A percentile compares a stretch with the other conserved stretches of the same genome.
Conservation (phyloP, 2,329 filamentous ascomycete species). For the Microthyrium microscopicum region DNA sequence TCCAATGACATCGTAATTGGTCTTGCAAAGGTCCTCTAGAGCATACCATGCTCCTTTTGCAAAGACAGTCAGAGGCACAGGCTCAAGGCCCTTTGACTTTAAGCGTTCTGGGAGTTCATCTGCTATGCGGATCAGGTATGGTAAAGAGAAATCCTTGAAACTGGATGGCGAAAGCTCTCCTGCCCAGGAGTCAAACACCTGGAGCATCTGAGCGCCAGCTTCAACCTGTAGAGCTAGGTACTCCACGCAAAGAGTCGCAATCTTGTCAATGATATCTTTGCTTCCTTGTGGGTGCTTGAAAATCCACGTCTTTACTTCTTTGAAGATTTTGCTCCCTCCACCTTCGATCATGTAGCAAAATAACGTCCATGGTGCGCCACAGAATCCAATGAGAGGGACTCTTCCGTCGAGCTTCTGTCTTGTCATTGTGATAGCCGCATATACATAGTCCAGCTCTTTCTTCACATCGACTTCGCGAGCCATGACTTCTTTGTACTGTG, state of each 20-base stretch:
- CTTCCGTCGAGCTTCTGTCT: conserved; percentile 72
- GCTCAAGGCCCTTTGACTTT: conserved; percentile 55
- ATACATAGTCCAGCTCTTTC: conserved; percentile 79
- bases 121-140: conserved; percentile 73
- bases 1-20: conserved; percentile 85
- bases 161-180: conserved; percentile 74
- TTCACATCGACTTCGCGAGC: conserved; percentile 67
- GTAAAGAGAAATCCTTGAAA: conserved; percentile 73
- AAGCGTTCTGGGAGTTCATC: conserved; percentile 61
- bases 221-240: conserved; percentile 84
- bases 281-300: conserved; percentile 73
- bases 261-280: conserved; percentile 73
- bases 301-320: conserved; percentile 90
- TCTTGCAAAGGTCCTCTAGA: conserved; percentile 68
- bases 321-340: conserved; percentile 87
- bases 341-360: conserved; percentile 99
- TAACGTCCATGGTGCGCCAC: conserved; percentile 89
- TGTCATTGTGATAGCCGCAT: conserved; percentile 84
- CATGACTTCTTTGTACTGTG: conserved; percentile 67
- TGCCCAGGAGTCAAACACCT: conserved; percentile 98
- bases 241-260: conserved; percentile 86
- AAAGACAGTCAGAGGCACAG: conserved; percentile 93
- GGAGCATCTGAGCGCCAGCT: conserved; percentile 85
- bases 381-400: conserved; percentile 91
- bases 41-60: conserved; percentile 97